Evolutionary conservation across 208 protist species (phyloP), one percentile per base, ranked within the genome.

Genomic region (Leishmania arabica): DNA sequence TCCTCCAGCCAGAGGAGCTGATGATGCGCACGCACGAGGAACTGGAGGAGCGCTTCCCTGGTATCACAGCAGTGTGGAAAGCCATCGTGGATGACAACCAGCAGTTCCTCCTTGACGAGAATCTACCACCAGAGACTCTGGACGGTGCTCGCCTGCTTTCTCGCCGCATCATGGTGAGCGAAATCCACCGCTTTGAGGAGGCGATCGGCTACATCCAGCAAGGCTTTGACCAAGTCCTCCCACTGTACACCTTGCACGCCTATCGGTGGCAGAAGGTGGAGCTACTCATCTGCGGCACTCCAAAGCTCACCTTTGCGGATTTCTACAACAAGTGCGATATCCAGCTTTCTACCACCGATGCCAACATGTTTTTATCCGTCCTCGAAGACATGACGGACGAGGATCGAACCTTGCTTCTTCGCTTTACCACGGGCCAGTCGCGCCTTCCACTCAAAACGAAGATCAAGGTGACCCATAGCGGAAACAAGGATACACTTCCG

Each of bases 391-490:
- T 98, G 91, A 91, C 91, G 0, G 92, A 96, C 76, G 93, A 95
- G 80, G 95, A 98, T 78, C 85, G 95, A 49, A 92, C 89, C 40
- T 87, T 93, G 27, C 88, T 98, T 24, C 88, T 98, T 53, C 92
- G 94, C 56, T 98, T 98, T 80, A 94, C 91, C 31, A 98, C 95
- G 1, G 95, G 95, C 9, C 95, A 97, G 88, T 94, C 91, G 21
- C 87, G 95, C 8, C 86, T 98, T 19, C 95, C 95, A 58, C 82
- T 98, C 21, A 94, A 92, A 78, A 88, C 91, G 1, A 82, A 84
- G 49, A 98, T 98, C 53, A 98, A 98, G 81, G 93, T 98, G 69
- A 91, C 95, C 71, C 88, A 89, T 66, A 89, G 85, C 78, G 89
- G 89, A 24, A 84, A 73, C 47, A 92, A 85, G 65, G 89, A 98